Base-by-base conservation (phyloP, 1,139 yeast genomes). In the Yamadazyma dushanensis region DNA sequence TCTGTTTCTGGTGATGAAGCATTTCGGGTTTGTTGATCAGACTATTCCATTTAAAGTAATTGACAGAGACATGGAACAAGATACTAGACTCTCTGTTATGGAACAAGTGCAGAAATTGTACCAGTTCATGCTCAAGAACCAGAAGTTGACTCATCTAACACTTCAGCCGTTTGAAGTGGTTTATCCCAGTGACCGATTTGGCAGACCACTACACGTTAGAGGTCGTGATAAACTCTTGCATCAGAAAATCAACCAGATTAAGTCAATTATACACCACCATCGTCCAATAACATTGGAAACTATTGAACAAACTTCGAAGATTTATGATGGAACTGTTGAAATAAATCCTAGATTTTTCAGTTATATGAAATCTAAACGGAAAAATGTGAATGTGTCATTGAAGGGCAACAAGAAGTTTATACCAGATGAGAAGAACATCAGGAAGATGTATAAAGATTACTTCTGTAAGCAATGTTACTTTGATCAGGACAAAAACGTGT, bases 111-210 rank as follows among this genome's bases (percentile, higher is more conserved):
- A 32, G n/a, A 31, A 40, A 22, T 43, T 56, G 8, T 57, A 63
- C 44, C 23, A 34, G 4, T 64, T 66, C 33, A 8, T 38, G 19
- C 23, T 37, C 0, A 45, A 59, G 4, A 17, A 31, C 16, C 24
- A 21, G 11, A 26, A 24, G 7, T 10, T 66, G 3, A 46, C 59
- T 19, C 58, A 51, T 8, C 29, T 52, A 4, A 57, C 66, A 36
- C 36, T 64, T 1, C 57, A 47, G 11, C 56, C 58, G 2, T 46
- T 68, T 18, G 73, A 67, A 34, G 68, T 61, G 6, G 24, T 55
- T 2, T 66, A 62, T 39, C 61, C 61, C 6, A 56, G 70, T 2
- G 57, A 57, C 25, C 47, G 60, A 23, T 54, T 51, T 33, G 75
- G 70, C 1, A 39, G 45, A 6, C 73, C 74, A 0, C 40, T 58